Evolutionary conservation across 2,329 filamentous ascomycete genomes (phyloP), one percentile per base, ranked within the genome.

Genomic region (Blastomyces emzantsi): DNA sequence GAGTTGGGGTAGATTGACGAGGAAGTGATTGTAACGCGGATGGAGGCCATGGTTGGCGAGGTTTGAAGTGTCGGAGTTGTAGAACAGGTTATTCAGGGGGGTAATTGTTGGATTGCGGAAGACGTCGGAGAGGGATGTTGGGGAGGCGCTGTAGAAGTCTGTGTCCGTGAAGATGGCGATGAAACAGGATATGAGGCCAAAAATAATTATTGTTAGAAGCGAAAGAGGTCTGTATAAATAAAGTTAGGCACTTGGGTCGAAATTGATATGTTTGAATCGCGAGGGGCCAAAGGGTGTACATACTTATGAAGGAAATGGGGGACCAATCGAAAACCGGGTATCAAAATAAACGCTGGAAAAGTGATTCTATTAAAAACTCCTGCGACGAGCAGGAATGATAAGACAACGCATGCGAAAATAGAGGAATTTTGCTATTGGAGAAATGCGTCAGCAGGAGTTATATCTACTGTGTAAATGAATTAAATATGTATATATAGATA

Each of bases 341-440:
- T 85, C 64, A 96, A 75, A 66, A 99, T 78, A 74, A 96, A 99
- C 17, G 92, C 93, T 56, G 93, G 93, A 75, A 97, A 97, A 11
- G 94, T 99, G 71, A 97, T 97, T 68, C 94, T 87, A 77, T 97
- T 99, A 78, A 99, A 99, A 64, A 93, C 79, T 60, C 94, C 94
- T 71, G 94, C 89, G 17, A 96, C 88, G 61, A 85, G 82, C 62
- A 97, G 85, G 66, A 92, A 86, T 39, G 91, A 91, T 51, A 99
- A 84, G 52, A 94, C 81, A 51, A 85, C 83, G 64, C 89, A 92
- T 25, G 92, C 87, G 69, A 91, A 79, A 63, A 90, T 80, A 58
- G 90, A 90, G 63, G 90, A 88, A 71, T 84, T 85, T 77, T 92
- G 85, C 85, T 90, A 73, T 64, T 64, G 58, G 15, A 45, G 47